These are phyloP conservation scores for Pseudocercospora fijiensis DNA, from an alignment of 2,329 filamentous ascomycete species.

Conservation along the genomic window DNA sequence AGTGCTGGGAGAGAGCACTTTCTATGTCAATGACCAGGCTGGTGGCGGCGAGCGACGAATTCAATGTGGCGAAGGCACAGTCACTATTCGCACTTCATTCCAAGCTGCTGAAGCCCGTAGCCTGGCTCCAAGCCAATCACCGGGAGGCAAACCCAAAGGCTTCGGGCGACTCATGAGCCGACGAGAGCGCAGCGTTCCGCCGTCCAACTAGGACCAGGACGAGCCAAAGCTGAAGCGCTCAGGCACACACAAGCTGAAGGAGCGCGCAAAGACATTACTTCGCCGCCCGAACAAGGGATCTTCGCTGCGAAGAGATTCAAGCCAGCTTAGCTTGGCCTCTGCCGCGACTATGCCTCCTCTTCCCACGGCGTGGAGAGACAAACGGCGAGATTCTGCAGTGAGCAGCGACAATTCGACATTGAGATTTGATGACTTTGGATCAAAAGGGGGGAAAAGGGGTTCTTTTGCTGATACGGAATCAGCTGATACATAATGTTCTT, in stretches of 20 bases:
- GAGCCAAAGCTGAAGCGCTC: slow-evolving; percentile 10
- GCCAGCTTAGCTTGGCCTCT: not conserved
- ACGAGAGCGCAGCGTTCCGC: slow-evolving; percentile 36
- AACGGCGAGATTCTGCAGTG: not conserved
- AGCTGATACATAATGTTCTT: slow-evolving; percentile 3
- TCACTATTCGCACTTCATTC: slow-evolving; percentile 48
- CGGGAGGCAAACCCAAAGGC: slow-evolving; percentile 26
- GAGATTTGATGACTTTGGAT: not conserved
- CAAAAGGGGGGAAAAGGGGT: not conserved
- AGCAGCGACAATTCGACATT: not conserved
- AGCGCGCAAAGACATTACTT: slow-evolving; percentile 9
- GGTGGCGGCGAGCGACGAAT: slow-evolving; percentile 67
- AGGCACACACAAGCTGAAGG: slow-evolving; percentile 4
- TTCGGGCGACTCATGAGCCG: slow-evolving; percentile 32
- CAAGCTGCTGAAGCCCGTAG: slow-evolving; percentile 30
- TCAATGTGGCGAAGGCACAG: slow-evolving; percentile 74
- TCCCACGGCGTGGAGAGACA: not conserved
- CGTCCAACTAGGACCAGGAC: slow-evolving; percentile 28
- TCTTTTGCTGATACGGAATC: slow-evolving; percentile 2
- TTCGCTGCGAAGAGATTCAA: not conserved
- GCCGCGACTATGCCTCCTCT: not conserved
- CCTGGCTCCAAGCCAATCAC: slow-evolving; percentile 20
- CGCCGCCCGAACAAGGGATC: not conserved
- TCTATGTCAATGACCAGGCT: slow-evolving; percentile 82
- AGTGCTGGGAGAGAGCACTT: slow-evolving; percentile 79